phyloP scores from a whole-genome alignment of 306 rosid genomes.

The Vigna trinervia region DNA sequence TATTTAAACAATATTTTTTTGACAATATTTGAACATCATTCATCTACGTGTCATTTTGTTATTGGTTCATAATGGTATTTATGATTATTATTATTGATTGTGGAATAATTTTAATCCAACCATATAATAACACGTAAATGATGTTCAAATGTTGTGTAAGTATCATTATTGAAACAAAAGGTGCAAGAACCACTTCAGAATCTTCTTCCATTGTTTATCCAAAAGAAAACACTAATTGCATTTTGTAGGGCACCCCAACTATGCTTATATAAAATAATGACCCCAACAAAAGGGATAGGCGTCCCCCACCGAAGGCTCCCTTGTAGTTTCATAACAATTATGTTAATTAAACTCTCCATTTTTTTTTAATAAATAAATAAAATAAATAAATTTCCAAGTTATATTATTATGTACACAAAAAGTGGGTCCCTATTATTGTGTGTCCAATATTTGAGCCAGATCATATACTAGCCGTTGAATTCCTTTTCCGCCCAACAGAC shows the following conservation, averaged over 20 bases:
- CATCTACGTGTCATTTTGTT: too few relatives aligned
- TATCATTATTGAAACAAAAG: neutral
- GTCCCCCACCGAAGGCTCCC: neutral
- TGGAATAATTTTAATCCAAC: too few relatives aligned
- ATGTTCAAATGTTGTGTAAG: too few relatives aligned
- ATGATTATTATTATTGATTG: too few relatives aligned
- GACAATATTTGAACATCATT: too few relatives aligned
- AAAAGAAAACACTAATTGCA: neutral
- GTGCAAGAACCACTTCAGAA: neutral
- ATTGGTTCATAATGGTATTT: too few relatives aligned
- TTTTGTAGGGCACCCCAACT: conserved; percentile 3
- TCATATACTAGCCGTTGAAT: conserved; percentile 26
- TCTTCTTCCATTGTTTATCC: conserved; percentile 16
- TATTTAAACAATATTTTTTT: too few relatives aligned
- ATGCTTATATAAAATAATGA: neutral
- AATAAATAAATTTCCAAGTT: neutral
- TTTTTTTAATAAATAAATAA: neutral
- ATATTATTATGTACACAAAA: neutral
- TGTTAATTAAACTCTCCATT: neutral
- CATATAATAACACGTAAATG: too few relatives aligned
- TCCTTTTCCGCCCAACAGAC: conserved; percentile 28
- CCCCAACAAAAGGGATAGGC: neutral
- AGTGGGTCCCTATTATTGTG: neutral
- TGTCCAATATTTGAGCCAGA: neutral
- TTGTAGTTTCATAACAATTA: neutral